Percentiles rank a stretch among this genome's conserved stretches.
phyloP scores from a whole-genome alignment of 495 filamentous ascomycete species.

The Tuber magnatum region DNA sequence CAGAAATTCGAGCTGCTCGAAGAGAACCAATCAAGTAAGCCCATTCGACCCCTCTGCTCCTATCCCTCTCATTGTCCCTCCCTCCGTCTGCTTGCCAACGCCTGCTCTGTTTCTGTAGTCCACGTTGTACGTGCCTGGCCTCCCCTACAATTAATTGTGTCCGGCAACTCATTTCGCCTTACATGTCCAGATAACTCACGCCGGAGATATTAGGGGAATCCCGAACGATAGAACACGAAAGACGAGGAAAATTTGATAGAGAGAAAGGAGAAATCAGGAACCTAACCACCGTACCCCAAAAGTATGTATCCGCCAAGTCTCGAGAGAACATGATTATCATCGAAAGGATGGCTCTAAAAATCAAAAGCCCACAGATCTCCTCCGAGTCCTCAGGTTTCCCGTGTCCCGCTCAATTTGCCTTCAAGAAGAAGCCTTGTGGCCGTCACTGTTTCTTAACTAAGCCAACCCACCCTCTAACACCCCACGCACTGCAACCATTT shows the following conservation, averaged over 20 bases:
- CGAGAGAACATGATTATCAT: background rate
- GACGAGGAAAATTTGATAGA: background rate
- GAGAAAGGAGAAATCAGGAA: background rate
- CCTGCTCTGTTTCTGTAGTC: background rate
- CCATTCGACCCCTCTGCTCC: background rate
- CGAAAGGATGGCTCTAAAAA: background rate
- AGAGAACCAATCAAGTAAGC: background rate
- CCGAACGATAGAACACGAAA: background rate
- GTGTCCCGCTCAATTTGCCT: background rate
- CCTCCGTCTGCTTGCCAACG: slow-evolving; percentile 1
- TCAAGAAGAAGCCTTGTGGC: background rate
- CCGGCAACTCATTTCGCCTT: background rate
- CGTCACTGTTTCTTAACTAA: slow-evolving; percentile 9
- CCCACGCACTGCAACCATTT: slow-evolving; percentile 25
- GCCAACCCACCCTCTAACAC: slow-evolving; percentile 13
- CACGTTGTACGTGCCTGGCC: background rate
- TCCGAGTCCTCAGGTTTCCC: background rate
- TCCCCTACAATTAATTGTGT: background rate
- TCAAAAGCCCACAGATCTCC: background rate
- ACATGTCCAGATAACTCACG: background rate
- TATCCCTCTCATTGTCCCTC: background rate
- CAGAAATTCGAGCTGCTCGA: background rate
- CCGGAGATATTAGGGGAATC: background rate
- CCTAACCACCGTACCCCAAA: background rate
- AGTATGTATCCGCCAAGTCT: background rate